Conservation (phyloP, 108 stramenopile genomes). For the Stephanodiscus minutulus region DNA sequence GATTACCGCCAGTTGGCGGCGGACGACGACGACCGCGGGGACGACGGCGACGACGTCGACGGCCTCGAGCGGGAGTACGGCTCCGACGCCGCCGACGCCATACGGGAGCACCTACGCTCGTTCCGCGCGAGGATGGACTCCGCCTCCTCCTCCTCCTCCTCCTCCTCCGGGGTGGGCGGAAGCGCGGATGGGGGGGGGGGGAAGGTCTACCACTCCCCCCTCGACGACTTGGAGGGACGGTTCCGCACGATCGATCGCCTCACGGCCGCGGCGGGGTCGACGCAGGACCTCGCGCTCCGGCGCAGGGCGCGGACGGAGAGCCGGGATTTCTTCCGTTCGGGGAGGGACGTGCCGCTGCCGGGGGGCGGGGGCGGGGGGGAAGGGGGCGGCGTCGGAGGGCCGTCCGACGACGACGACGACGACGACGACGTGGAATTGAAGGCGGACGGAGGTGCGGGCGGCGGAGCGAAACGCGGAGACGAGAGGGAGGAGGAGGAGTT, state of each 20-base stretch:
- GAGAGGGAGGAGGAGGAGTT: constrained; percentile 41
- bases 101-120: constrained; percentile 28
- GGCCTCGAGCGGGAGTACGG: constrained; percentile 41
- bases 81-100: constrained; percentile 40
- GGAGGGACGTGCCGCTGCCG: constrained; percentile 14
- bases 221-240: constrained; percentile 55
- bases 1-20: too few species aligned
- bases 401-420: constrained; percentile 45
- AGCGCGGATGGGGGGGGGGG: neutral
- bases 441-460: constrained; percentile 29
- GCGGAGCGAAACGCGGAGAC: too few species aligned
- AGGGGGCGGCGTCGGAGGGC: constrained; percentile 29
- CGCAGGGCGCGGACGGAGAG: constrained; percentile 57
- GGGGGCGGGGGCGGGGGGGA: constrained; percentile 43
- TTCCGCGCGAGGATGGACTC: constrained; percentile 1
- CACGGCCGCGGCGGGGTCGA: constrained; percentile 65
- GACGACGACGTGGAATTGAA: constrained; percentile 16
- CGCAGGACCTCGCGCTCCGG: constrained; percentile 69
- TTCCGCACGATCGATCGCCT: constrained; percentile 72
- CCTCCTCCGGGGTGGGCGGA: neutral
- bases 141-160: neutral
- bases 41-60: constrained; percentile 20
- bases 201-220: constrained; percentile 15
- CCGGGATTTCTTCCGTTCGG: constrained; percentile 30
- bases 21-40: neutral